Evolutionary conservation across 352 stramenopile genomes (phyloP).

Genomic region (Globisporangium acanthophoron): DNA sequence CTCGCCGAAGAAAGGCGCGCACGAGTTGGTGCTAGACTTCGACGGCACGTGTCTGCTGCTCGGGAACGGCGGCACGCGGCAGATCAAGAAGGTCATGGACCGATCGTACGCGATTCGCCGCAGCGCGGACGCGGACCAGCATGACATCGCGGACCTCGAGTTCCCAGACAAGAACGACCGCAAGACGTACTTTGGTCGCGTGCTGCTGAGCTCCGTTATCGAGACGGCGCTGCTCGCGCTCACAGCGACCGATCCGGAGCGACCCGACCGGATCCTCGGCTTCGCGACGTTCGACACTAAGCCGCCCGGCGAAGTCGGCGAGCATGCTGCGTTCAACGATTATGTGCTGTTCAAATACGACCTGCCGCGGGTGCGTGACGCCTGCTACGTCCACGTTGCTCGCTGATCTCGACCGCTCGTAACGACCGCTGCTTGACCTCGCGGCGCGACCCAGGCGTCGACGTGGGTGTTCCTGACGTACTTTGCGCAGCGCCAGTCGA

Average conservation of each 20-base stretch:
- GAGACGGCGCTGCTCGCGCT: conserved; percentile 71
- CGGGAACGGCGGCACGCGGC: not conserved
- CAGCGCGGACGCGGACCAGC: conserved; percentile 54
- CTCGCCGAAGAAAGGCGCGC: no score
- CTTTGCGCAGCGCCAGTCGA: conserved; percentile 45
- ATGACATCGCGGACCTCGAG: conserved; percentile 51
- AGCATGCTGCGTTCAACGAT: conserved; percentile 24
- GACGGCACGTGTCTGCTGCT: not conserved
- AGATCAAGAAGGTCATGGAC: conserved; percentile 13
- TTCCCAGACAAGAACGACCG: conserved; percentile 50
- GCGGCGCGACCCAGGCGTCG: conserved; percentile 14
- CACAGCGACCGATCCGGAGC: conserved; percentile 45
- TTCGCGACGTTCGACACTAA: conserved; percentile 59
- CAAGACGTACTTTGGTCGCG: conserved; percentile 56
- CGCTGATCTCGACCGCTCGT: not conserved
- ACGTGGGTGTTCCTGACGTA: conserved; percentile 53
- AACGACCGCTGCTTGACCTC: not conserved
- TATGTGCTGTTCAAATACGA: conserved; percentile 55
- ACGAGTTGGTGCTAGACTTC: not conserved
- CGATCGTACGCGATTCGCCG: conserved; percentile 47
- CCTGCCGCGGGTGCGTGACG: conserved; percentile 30
- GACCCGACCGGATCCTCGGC: conserved; percentile 47
- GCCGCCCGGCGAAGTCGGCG: conserved; percentile 37
- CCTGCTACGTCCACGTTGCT: no score
- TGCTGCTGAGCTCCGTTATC: conserved; percentile 50